Base-by-base conservation (phyloP, 495 filamentous ascomycete species). In the Podospora pseudoanserina region DNA sequence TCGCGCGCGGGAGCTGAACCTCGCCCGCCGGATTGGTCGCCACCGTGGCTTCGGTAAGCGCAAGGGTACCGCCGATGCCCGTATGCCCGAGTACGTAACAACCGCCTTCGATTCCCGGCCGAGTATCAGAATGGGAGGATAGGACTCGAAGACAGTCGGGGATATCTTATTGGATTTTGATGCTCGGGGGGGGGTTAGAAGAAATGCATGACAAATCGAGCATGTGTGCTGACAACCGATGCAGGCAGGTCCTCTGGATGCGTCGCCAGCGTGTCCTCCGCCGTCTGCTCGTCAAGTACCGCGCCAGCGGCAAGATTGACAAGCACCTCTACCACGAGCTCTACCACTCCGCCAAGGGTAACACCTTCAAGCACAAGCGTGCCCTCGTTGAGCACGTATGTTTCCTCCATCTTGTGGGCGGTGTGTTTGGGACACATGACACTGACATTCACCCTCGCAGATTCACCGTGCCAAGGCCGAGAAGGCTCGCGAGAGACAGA, bases 321-420 rank as follows among this genome's bases (percentile, higher is more conserved):
- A 99, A 99, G 89, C 96, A 99, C 87, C 93, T 99, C 64, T 99
- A 99, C 89, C 95, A 99, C 88, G 92, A 97, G 86, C 93, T 99
- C 72, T 99, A 99, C 87, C 94, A 97, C 83, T 85, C 96, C 76
- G 91, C 90, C 90, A 99, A 99, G 93, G 95, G 95, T 96, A 99
- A 99, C 89, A 94, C 95, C 81, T 99, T 99, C 91, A 99, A 99
- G 93, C 95, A 99, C 90, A 99, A 97, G 92, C 91, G 95, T 79
- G 95, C 92, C 72, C 89, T 99, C 74, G 92, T 99, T 80, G 95
- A 99, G 86, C 95, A 99, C 86, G 95, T 99, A 92, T 79, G 95
- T 93, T 77, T 54, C 32, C 39, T 16, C 30, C 30, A 32, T 32
- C 30, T 32, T 32, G 30, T 7, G 30, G 30, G 30, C 23, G 28